Base-by-base conservation (phyloP, 1,284 basidiomycete genomes). In the Omphalotus olearius region DNA sequence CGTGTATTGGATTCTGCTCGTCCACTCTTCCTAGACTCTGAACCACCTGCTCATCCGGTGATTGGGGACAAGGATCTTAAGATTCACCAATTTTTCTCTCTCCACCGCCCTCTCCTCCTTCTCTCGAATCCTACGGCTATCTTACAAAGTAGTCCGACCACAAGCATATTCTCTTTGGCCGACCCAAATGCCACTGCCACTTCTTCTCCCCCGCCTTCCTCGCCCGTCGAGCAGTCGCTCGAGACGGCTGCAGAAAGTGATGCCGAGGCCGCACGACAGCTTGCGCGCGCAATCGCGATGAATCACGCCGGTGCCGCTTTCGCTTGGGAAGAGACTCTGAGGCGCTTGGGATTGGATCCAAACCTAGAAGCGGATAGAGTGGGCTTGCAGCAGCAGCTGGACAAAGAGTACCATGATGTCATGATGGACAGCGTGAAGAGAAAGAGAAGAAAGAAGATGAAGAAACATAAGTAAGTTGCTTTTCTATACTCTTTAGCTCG, bases 361-460 rank as follows among this genome's bases (percentile, higher is more conserved):
- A 69, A 74, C 23, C 64, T 69, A 57, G 73, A 74, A 6, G 67
- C 69, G 26, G 72, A 74, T 26, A 71, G 75, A 45, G 72, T 77
- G 16, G 66, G 69, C 30, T 66, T 75, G 63, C 72, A 73, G 53
- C 71, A 74, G 53, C 70, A 78, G 59, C 73, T 76, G 56, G 74
- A 82, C 39, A 75, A 72, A 60, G 79, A 83, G 45, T 80, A 73
- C 74, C 73, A 79, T 56, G 75, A 79, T 37, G 76, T 88, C 28
- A 68, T 79, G 64, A 74, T 88, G 71, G 89, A 92, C 60, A 91
- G 89, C 60, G 82, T 79, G 23, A 87, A 85, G 74, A 80, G 89
- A 67, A 92, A 92, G 76, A 77, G 81, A 60, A 75, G 81, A 73
- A 89, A 82, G 79, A 91, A 91, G 80, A 92, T 92, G 86, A 89